Evolutionary conservation across 2,329 filamentous ascomycete genomes (phyloP).

Genomic region (Nigrospora osmanthi): DNA sequence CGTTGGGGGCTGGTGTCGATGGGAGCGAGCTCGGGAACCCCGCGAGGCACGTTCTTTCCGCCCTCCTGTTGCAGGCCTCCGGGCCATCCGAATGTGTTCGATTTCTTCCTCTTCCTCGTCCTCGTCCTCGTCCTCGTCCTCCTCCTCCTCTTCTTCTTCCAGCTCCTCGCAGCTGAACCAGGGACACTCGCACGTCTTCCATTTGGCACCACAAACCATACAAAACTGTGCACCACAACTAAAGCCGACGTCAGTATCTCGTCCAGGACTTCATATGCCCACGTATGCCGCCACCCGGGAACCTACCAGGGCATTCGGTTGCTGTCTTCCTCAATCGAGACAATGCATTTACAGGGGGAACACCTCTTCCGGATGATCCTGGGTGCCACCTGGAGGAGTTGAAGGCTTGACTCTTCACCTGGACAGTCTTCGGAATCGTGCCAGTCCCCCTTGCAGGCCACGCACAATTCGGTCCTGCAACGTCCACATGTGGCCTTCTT

Average conservation of each 20-base stretch:
- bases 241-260: slow-evolving; percentile 12
- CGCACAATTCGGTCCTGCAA: slow-evolving; percentile 71
- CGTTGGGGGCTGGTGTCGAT: too few relatives aligned
- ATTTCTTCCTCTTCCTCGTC: slow-evolving; percentile 15
- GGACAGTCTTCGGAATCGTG: slow-evolving; percentile 65
- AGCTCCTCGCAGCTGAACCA: slow-evolving; percentile 61
- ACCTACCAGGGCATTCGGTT: slow-evolving; percentile 82
- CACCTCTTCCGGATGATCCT: slow-evolving; percentile 69
- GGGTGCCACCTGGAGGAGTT: slow-evolving; percentile 56
- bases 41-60: neutral
- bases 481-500: slow-evolving; percentile 62
- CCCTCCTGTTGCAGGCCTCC: slow-evolving; percentile 11
- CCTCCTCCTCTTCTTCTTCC: slow-evolving; percentile 21
- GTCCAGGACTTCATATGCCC: neutral
- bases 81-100: slow-evolving; percentile 19
- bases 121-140: slow-evolving; percentile 17
- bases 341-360: slow-evolving; percentile 63
- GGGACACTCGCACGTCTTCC: slow-evolving; percentile 78
- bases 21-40: neutral
- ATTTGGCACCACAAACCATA: slow-evolving; percentile 74
- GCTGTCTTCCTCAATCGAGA: slow-evolving; percentile 75
- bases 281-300: neutral
- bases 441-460: slow-evolving; percentile 64
- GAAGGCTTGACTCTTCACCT: slow-evolving; percentile 57
- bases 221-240: slow-evolving; percentile 75